Evolutionary conservation across 352 stramenopile species (phyloP).

Genomic region (Phytophthora brassicae): DNA sequence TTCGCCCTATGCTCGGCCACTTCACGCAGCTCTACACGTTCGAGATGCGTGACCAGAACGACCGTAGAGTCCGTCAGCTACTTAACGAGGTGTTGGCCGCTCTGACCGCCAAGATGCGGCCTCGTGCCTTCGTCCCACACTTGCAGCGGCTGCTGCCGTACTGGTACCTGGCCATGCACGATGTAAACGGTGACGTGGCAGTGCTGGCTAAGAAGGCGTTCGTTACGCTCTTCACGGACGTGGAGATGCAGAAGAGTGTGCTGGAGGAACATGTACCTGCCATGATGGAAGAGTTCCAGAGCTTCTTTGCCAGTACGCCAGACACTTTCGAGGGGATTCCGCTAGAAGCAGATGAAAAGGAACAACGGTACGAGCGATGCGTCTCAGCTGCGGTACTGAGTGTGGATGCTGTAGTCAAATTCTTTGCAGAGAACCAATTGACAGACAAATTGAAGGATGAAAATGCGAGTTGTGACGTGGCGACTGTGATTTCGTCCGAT

Average conservation of each 20-base stretch:
- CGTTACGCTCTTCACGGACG: conserved; percentile 49
- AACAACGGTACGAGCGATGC: conserved; percentile 76
- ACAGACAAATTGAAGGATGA: conserved; percentile 43
- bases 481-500: conserved; percentile 54
- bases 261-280: conserved; percentile 42
- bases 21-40: conserved; percentile 80
- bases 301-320: conserved; percentile 60
- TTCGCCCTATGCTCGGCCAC: conserved; percentile 74
- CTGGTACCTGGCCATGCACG: conserved; percentile 84
- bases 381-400: conserved; percentile 63
- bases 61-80: conserved; percentile 77
- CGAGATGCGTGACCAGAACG: conserved; percentile 84
- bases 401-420: conserved; percentile 54
- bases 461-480: conserved; percentile 40
- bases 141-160: conserved; percentile 72
- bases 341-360: conserved; percentile 61
- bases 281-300: conserved; percentile 66
- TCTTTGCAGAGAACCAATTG: conserved; percentile 47
- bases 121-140: conserved; percentile 70
- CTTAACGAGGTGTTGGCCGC: conserved; percentile 71
- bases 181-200: conserved; percentile 62
- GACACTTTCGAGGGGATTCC: conserved; percentile 66
- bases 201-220: conserved; percentile 52
- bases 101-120: conserved; percentile 61
- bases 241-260: conserved; percentile 31